Conservation (phyloP, 2,329 filamentous ascomycete species). For the Ceratocystis ficicola region DNA sequence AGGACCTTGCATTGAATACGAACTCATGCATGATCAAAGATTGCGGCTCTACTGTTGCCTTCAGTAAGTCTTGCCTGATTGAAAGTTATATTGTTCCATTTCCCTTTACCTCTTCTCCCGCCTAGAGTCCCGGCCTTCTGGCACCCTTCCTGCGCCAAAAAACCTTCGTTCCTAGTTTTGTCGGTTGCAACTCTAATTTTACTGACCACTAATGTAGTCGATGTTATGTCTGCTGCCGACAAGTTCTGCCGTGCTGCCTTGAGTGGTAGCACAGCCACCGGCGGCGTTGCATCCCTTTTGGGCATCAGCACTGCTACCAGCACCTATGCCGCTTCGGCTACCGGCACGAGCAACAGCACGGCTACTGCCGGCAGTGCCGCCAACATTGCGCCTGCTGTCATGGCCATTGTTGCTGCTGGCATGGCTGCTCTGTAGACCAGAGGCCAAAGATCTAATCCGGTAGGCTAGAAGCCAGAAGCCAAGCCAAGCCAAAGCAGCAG, state of each 20-base stretch:
- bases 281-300: constrained; percentile 11
- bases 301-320: constrained; percentile 21
- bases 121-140: no score
- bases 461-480: not conserved
- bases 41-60: constrained; percentile 31
- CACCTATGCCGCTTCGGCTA: constrained; percentile 6
- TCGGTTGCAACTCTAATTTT: not conserved
- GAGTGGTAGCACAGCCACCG: constrained; percentile 1
- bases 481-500: not conserved
- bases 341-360: constrained; percentile 20
- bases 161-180: no score
- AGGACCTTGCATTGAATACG: constrained; percentile 28
- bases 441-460: not conserved
- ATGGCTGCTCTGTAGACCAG: constrained; percentile 8
- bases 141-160: no score
- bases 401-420: constrained; percentile 11
- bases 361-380: constrained; percentile 19
- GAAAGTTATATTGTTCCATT: no score
- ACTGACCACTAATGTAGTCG: constrained; percentile 27
- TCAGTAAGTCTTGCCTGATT: constrained; percentile 29
- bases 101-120: no score
- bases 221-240: constrained; percentile 32
- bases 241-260: constrained; percentile 20
- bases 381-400: not conserved
- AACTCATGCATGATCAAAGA: constrained; percentile 30